Conservation (phyloP, 2,329 filamentous ascomycete genomes). For the Colletotrichum tanaceti region DNA sequence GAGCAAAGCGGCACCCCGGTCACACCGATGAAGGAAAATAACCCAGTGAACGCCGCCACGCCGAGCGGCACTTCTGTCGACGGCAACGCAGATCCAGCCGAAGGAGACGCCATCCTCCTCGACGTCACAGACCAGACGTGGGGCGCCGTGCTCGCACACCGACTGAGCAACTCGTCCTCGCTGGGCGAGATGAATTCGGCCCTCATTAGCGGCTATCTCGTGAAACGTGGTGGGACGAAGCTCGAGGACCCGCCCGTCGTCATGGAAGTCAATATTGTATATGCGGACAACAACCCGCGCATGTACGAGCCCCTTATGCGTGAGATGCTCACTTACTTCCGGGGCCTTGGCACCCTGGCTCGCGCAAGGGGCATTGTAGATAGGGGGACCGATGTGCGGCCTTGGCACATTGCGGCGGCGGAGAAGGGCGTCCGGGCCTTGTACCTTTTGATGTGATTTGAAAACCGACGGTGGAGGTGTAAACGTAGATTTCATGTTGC, state of each 20-base stretch:
- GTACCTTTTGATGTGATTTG: slow-evolving; percentile 69
- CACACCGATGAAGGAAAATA: slow-evolving; percentile 57
- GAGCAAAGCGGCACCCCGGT: slow-evolving; percentile 66
- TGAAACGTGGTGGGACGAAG: slow-evolving; percentile 70
- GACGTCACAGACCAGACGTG: slow-evolving; percentile 81
- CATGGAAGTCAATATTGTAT: slow-evolving; percentile 74
- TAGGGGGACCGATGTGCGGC: slow-evolving; percentile 70
- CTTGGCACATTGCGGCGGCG: slow-evolving; percentile 81
- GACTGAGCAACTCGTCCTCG: slow-evolving; percentile 69
- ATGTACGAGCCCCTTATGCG: slow-evolving; percentile 73
- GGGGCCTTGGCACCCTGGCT: slow-evolving; percentile 76
- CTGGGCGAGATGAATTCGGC: slow-evolving; percentile 67
- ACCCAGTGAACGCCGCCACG: slow-evolving; percentile 56
- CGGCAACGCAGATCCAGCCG: slow-evolving; percentile 54
- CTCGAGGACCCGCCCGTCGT: slow-evolving; percentile 68
- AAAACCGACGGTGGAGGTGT: slow-evolving; percentile 1
- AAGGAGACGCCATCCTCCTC: slow-evolving; percentile 75
- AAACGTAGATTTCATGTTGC: slow-evolving; percentile 20
- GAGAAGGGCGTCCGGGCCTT: slow-evolving; percentile 75
- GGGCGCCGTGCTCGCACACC: slow-evolving; percentile 77
- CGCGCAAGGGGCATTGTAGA: slow-evolving; percentile 73
- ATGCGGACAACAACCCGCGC: slow-evolving; percentile 64
- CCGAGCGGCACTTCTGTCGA: slow-evolving; percentile 59
- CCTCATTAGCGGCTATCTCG: slow-evolving; percentile 72
- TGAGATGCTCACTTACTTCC: slow-evolving; percentile 77